phyloP scores from a whole-genome alignment of 1,284 basidiomycete genomes.

The Sphagnurus paluster region DNA sequence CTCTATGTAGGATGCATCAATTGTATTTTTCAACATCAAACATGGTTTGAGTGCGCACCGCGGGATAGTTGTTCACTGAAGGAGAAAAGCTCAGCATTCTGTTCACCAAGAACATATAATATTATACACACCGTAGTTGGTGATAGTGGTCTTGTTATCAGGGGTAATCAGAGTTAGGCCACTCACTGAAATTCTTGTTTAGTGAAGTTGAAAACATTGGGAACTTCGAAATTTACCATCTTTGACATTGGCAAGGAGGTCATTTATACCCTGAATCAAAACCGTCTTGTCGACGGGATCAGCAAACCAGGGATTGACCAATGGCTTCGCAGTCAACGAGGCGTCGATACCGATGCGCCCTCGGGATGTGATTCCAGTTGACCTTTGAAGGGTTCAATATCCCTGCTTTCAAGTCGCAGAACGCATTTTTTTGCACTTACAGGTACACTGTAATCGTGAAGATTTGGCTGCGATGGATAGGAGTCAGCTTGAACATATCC shows the following conservation, averaged over 20 bases:
- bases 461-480: constrained; percentile 45
- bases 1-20: constrained; percentile 42
- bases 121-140: constrained; percentile 43
- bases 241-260: constrained; percentile 42
- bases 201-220: neutral
- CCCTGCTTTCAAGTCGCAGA: constrained; percentile 2
- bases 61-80: constrained; percentile 49
- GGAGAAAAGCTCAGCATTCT: constrained; percentile 1
- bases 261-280: constrained; percentile 49
- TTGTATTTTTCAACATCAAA: too few species aligned
- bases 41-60: constrained; percentile 53
- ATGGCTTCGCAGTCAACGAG: constrained; percentile 44
- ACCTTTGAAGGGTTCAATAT: constrained; percentile 28
- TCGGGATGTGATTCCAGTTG: constrained; percentile 58
- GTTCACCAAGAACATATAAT: too few species aligned
- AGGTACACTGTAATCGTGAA: constrained; percentile 66
- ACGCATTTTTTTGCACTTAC: constrained; percentile 58
- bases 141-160: constrained; percentile 53
- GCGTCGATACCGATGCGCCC: constrained; percentile 62
- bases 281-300: constrained; percentile 56
- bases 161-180: constrained; percentile 58
- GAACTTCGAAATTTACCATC: constrained; percentile 31
- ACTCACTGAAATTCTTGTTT: constrained; percentile 35
- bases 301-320: constrained; percentile 58
- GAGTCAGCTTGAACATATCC: neutral